These are phyloP conservation scores for Bretschneidera sinensis DNA, from an alignment of 345 rosid species.

Conservation along the genomic window DNA sequence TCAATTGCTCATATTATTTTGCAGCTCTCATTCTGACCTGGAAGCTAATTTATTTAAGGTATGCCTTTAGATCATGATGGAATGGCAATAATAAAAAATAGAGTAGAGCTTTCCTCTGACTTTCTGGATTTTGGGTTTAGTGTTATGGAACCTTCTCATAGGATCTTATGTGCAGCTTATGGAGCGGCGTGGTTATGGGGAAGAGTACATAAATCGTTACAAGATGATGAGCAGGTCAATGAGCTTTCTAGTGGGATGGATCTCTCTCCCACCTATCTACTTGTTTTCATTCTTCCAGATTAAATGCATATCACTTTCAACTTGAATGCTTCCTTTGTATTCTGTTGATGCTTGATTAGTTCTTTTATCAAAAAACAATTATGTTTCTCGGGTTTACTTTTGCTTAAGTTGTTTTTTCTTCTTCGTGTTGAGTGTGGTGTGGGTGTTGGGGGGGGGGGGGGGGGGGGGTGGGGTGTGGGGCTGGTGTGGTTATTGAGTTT, in stretches of 20 bases:
- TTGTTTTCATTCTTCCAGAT: not conserved
- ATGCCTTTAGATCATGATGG: slow-evolving; percentile 5
- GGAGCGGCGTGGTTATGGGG: slow-evolving; percentile 88
- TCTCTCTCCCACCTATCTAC: not conserved
- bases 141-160: slow-evolving; percentile 4
- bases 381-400: too few relatives aligned
- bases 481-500: too few relatives aligned
- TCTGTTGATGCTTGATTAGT: too few relatives aligned
- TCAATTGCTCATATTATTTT: slow-evolving; percentile 15
- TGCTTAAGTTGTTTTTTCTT: too few relatives aligned
- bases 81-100: not conserved
- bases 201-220: slow-evolving; percentile 82
- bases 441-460: too few relatives aligned
- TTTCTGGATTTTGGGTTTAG: not conserved
- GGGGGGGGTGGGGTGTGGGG: too few relatives aligned
- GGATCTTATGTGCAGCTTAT: slow-evolving; percentile 56
- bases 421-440: too few relatives aligned
- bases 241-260: slow-evolving; percentile 4
- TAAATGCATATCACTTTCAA: too few relatives aligned
- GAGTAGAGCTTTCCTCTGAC: not conserved
- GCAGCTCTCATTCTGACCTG: slow-evolving; percentile 87
- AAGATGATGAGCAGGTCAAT: slow-evolving; percentile 95
- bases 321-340: not conserved
- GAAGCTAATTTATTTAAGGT: slow-evolving; percentile 94
- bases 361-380: too few relatives aligned